phyloP scores from a whole-genome alignment of 2,329 filamentous ascomycete species.

The Thelonectria olida region DNA sequence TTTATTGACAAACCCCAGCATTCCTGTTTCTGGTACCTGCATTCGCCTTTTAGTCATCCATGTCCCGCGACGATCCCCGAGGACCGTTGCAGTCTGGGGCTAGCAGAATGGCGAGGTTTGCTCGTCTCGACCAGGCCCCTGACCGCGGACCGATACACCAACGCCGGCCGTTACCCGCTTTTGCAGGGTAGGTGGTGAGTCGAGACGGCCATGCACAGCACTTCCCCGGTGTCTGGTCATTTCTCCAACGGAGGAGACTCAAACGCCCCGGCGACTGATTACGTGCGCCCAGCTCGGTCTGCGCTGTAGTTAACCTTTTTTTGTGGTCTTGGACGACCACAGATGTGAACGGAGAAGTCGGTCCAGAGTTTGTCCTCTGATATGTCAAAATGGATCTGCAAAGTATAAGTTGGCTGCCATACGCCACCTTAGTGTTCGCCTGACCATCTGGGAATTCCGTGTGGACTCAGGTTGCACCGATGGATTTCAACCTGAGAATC shows the following conservation, averaged over 20 bases:
- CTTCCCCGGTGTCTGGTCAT: slow-evolving; percentile 14
- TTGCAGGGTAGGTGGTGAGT: slow-evolving; percentile 10
- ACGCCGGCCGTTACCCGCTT: slow-evolving; percentile 19
- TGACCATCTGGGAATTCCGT: not conserved
- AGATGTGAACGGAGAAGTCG: not conserved
- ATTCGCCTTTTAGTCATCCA: slow-evolving; percentile 19
- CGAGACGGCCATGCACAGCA: slow-evolving; percentile 6
- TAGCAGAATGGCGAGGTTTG: slow-evolving; percentile 10
- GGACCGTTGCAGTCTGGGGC: slow-evolving; percentile 18
- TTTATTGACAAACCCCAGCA: not conserved
- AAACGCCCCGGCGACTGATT: not conserved
- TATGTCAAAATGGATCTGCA: not conserved
- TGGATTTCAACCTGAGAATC: not conserved
- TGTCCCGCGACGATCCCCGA: slow-evolving; percentile 24
- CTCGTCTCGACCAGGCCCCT: slow-evolving; percentile 9
- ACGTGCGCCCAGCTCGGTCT: not conserved
- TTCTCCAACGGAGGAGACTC: not conserved
- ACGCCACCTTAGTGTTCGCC: not conserved
- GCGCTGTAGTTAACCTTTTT: not conserved
- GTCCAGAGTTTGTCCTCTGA: not conserved
- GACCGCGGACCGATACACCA: slow-evolving; percentile 9
- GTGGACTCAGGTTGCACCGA: not conserved
- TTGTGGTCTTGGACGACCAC: not conserved
- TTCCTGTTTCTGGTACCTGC: slow-evolving; percentile 18
- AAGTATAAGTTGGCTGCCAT: not conserved